These are phyloP conservation scores for Podaxis sp. DNA, from an alignment of 768 basidiomycete species.

Conservation along the genomic window DNA sequence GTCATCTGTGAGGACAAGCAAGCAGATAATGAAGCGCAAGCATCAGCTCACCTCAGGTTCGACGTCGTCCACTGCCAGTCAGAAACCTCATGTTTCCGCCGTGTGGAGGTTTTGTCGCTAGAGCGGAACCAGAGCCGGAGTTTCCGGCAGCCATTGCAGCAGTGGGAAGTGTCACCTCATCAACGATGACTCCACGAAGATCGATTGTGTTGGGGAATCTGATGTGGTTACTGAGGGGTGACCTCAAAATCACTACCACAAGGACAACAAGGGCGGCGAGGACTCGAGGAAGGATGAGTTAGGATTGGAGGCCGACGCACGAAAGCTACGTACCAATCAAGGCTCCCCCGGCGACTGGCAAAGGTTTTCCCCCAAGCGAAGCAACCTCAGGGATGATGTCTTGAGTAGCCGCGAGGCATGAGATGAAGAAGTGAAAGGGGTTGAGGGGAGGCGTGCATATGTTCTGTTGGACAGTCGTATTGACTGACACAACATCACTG, in stretches of 20 bases:
- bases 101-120: neutral
- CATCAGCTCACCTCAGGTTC: neutral
- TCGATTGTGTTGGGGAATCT: neutral
- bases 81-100: neutral
- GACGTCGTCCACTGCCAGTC: neutral
- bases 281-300: neutral
- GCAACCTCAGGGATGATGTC: neutral
- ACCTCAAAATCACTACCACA: neutral
- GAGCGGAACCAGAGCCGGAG: neutral
- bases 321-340: neutral
- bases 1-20: neutral
- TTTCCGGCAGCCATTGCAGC: neutral
- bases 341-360: neutral
- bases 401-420: neutral
- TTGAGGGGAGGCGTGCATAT: neutral
- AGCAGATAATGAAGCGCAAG: neutral
- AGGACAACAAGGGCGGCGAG: neutral
- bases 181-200: neutral
- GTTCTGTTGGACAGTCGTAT: neutral
- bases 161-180: neutral
- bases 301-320: neutral
- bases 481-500: neutral
- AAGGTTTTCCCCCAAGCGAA: neutral
- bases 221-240: neutral
- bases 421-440: neutral